Percentiles rank a stretch among this genome's conserved stretches.
phyloP scores from a whole-genome alignment of 495 filamentous ascomycete genomes.

The Choiromyces venosus region DNA sequence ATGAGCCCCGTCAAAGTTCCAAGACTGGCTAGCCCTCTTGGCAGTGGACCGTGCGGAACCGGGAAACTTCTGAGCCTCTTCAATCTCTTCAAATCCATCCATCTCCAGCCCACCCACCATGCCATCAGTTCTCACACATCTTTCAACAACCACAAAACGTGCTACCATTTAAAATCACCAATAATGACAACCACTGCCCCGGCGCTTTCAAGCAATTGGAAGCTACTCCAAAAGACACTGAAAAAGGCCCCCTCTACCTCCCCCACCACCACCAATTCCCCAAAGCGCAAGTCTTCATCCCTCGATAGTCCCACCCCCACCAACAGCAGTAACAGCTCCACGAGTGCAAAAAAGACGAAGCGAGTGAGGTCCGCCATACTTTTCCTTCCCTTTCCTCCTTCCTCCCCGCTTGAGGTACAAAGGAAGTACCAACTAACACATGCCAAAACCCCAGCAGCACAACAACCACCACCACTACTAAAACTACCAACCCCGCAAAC shows the following conservation, averaged over 20 bases:
- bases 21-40: not conserved
- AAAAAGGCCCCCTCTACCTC: not conserved
- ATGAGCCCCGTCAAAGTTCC: not conserved
- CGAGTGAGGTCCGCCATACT: slow-evolving; percentile 11
- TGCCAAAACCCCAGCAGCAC: not conserved
- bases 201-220: slow-evolving; percentile 38
- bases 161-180: not conserved
- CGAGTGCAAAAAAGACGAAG: not conserved
- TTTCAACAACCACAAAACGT: not conserved
- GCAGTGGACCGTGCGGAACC: not conserved
- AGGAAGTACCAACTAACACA: slow-evolving; percentile 30
- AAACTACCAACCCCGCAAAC: not conserved
- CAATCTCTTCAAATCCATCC: not conserved
- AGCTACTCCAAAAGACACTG: slow-evolving; percentile 32
- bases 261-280: not conserved
- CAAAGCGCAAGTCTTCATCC: slow-evolving; percentile 5
- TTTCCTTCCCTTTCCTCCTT: too few species aligned
- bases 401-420: too few species aligned
- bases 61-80: not conserved
- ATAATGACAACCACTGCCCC: slow-evolving; percentile 23
- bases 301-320: not conserved
- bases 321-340: not conserved
- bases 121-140: not conserved
- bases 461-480: not conserved
- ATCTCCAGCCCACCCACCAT: not conserved